These are phyloP conservation scores for Thielaviopsis euricoi DNA, from an alignment of 2,329 filamentous ascomycete genomes.

Conservation along the genomic window DNA sequence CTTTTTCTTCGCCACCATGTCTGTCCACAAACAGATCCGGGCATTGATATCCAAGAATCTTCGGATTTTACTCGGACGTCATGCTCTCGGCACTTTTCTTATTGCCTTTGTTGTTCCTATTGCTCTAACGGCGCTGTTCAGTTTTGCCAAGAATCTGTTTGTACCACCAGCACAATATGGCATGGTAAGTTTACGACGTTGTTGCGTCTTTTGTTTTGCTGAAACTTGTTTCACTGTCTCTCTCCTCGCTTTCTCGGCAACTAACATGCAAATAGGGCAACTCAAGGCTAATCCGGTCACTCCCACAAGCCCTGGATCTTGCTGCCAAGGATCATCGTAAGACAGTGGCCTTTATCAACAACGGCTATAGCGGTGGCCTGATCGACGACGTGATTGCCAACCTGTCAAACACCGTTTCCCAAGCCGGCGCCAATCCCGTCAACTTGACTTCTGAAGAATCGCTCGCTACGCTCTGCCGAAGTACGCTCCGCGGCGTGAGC, in stretches of 20 bases:
- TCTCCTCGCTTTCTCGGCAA: neutral
- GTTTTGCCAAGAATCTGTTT: slow-evolving; percentile 68
- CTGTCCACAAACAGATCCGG: slow-evolving; percentile 38
- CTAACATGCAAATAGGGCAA: slow-evolving; percentile 23
- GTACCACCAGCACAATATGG: slow-evolving; percentile 62
- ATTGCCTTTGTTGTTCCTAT: slow-evolving; percentile 45
- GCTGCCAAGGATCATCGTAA: slow-evolving; percentile 41
- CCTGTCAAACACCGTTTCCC: slow-evolving; percentile 40
- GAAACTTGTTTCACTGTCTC: neutral
- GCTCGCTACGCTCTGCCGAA: slow-evolving; percentile 46
- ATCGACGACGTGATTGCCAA: slow-evolving; percentile 55
- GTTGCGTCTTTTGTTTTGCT: neutral
- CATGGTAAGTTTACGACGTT: slow-evolving; percentile 26
- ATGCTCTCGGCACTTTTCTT: slow-evolving; percentile 32
- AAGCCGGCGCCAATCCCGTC: slow-evolving; percentile 37
- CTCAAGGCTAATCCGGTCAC: slow-evolving; percentile 41
- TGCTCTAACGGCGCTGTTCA: slow-evolving; percentile 40
- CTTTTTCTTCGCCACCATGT: slow-evolving; percentile 23
- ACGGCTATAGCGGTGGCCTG: slow-evolving; percentile 48
- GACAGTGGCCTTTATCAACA: slow-evolving; percentile 66
- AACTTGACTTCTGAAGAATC: slow-evolving; percentile 38
- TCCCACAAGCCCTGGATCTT: slow-evolving; percentile 44
- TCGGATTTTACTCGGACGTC: slow-evolving; percentile 38
- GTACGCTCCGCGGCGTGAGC: slow-evolving; percentile 48
- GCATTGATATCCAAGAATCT: slow-evolving; percentile 48